Conservation (phyloP, 768 basidiomycete species). For the Rhizopogon vulgaris region DNA sequence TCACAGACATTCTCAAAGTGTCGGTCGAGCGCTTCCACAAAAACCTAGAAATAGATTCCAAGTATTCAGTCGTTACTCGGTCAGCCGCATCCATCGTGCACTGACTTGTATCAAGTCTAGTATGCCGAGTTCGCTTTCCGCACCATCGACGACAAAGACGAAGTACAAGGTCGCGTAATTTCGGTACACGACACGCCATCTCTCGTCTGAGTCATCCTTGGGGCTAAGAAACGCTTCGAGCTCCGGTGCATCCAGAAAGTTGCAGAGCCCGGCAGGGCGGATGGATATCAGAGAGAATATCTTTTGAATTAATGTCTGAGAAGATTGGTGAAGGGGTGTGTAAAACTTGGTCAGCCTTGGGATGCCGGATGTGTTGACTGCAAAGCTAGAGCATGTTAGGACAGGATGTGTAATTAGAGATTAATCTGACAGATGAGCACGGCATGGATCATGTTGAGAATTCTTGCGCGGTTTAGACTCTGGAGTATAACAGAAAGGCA, state of each 20-base stretch:
- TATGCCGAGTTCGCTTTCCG: constrained; percentile 95
- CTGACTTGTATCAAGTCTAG: constrained; percentile 93
- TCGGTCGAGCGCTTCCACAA: constrained; percentile 93
- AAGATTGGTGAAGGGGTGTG: constrained; percentile 57
- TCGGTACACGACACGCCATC: constrained; percentile 86
- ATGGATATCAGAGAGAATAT: constrained; percentile 86
- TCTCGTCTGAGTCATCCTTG: constrained; percentile 45
- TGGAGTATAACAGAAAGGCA: background rate
- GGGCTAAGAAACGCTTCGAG: constrained; percentile 67
- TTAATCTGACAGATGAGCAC: constrained; percentile 70
- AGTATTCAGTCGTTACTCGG: background rate
- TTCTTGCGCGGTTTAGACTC: background rate
- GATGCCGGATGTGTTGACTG: constrained; percentile 92
- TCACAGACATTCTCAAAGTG: constrained; percentile 99
- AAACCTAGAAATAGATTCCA: constrained; percentile 73
- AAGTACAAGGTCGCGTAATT: constrained; percentile 97
- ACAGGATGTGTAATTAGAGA: constrained; percentile 11
- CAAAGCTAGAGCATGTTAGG: constrained; percentile 13
- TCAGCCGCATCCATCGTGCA: background rate
- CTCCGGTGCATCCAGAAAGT: constrained; percentile 93
- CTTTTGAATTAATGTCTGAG: constrained; percentile 71
- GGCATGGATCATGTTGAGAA: constrained; percentile 65
- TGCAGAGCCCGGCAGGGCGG: constrained; percentile 81
- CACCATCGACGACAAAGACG: constrained; percentile 93
- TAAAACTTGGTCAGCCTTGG: constrained; percentile 86